Evolutionary conservation across 2,329 filamentous ascomycete genomes (phyloP), one percentile per base, ranked within the genome.

Genomic region (Arthroderma uncinatum): DNA sequence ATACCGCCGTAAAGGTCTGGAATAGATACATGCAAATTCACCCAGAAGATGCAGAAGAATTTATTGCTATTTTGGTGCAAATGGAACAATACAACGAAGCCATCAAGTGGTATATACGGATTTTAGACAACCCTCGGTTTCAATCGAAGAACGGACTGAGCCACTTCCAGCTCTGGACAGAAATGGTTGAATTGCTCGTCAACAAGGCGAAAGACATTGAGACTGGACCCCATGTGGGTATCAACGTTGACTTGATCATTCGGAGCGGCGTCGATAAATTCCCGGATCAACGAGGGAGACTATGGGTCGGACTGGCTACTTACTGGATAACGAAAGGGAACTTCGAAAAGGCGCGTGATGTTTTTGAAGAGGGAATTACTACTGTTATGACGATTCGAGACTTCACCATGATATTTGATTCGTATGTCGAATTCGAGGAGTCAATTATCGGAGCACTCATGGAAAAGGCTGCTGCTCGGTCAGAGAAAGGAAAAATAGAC

Each of bases 301-400:
- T 98, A 19, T 98, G 93, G 92, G 89, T 89, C 53, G 92, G 92
- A 8, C 75, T 98, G 54, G 93, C 93, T 44, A 93, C 92, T 2
- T 98, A 97, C 73, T 97, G 92, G 89, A 95, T 94, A 68, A 89
- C 89, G 59, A 84, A 85, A 68, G 91, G 91, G 47, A 90, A 87
- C 67, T 97, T 96, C 67, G 94, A 97, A 73, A 85, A 86, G 60
- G 91, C 93, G 12, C 80, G 94, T 62, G 93, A 98, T 70, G 80
- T 94, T 2, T 97, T 95, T 63, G 93, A 98, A 72, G 91, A 97
- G 71, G 94, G 89, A 47, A 89, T 97, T 63, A 95, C 89, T 9
- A 97, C 92, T 1, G 94, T 96, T 61, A 97, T 97, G 92, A 98
- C 93, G 1, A 91, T 98, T 47, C 85, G 93, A 57, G 93, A 98